Base-by-base conservation (phyloP, 352 stramenopile species). In the Globisporangium acanthophoron region DNA sequence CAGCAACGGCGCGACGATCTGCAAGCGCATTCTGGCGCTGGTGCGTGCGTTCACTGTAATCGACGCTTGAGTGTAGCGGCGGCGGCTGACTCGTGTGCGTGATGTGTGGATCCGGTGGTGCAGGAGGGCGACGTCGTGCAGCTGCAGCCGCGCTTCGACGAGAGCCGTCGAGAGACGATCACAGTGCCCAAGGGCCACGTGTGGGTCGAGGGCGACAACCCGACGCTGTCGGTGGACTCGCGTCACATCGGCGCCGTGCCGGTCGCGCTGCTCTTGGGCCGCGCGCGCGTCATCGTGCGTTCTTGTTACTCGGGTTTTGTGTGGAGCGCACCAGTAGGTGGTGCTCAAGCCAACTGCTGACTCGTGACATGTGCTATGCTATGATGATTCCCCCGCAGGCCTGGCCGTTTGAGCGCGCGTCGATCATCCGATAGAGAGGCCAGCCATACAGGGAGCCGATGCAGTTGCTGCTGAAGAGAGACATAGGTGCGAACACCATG, bases 181-280 rank as follows among this genome's bases (percentile, higher is more conserved):
- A 76, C 66, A 5, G 74, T 99, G 20, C 96, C 96, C 6, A 88
- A 96, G 58, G 93, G 96, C 52, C 92, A 98, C 64, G 70, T 98
- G 35, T 99, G 96, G 96, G 68, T 99, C 6, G 94, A 99, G 78
- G 96, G 96, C 41, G 96, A 99, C 73, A 99, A 99, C 72, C 61
- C 89, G 7, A 84, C 79, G 44, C 93, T 96, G 66, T 98, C 91
- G 8, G 87, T 87, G 1, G 96, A 99, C 79, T 98, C 92, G 57
- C 80, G 96, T 7, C 80, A 96, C 65, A 98, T 97, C 56, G 96
- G 96, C 3, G 76, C 96, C 11, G 74, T 99, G 7, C 96, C 96
- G 9, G 69, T 73, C 0, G 85, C 90, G 21, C 68, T 98, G 6
- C 66, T 98, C 16, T 71, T 89, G 20, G 94, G 92, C 7, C 74